Percentiles rank a stretch among this genome's conserved stretches.
These are phyloP conservation scores for Naganishia randhawae DNA, from an alignment of 768 basidiomycete genomes.

Conservation along the genomic window DNA sequence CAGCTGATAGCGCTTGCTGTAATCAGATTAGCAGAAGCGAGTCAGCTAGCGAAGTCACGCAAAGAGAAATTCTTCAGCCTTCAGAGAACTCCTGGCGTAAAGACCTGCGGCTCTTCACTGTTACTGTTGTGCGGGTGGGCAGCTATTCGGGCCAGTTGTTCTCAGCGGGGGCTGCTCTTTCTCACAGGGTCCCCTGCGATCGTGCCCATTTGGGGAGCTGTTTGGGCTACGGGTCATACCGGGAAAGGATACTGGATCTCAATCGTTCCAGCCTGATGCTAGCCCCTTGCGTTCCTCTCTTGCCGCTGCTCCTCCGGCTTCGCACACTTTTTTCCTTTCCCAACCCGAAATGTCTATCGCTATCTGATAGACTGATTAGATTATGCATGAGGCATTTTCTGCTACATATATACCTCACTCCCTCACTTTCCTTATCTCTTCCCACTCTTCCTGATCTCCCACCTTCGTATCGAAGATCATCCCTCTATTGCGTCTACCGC, in stretches of 20 bases:
- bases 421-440: background rate
- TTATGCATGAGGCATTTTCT: slow-evolving; percentile 10
- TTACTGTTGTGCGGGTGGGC: no score
- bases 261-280: no score
- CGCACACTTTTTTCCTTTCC: background rate
- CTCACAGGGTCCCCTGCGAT: background rate
- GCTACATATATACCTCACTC: slow-evolving; percentile 7
- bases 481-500: background rate
- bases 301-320: background rate
- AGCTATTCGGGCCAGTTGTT: background rate
- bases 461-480: background rate
- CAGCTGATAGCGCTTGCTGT: background rate
- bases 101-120: no score
- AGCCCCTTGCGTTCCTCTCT: no score
- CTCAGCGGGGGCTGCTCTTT: background rate
- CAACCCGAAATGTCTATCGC: background rate
- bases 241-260: background rate
- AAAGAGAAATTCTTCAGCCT: background rate
- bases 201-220: no score
- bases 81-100: no score
- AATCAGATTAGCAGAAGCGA: slow-evolving; percentile 23
- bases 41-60: background rate
- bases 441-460: background rate
- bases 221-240: background rate
- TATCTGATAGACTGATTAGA: slow-evolving; percentile 24